Percentiles rank a stretch among this genome's conserved stretches.
Evolutionary conservation across 2,329 filamentous ascomycete species (phyloP).

Genomic region (Penicillium capsulatum): DNA sequence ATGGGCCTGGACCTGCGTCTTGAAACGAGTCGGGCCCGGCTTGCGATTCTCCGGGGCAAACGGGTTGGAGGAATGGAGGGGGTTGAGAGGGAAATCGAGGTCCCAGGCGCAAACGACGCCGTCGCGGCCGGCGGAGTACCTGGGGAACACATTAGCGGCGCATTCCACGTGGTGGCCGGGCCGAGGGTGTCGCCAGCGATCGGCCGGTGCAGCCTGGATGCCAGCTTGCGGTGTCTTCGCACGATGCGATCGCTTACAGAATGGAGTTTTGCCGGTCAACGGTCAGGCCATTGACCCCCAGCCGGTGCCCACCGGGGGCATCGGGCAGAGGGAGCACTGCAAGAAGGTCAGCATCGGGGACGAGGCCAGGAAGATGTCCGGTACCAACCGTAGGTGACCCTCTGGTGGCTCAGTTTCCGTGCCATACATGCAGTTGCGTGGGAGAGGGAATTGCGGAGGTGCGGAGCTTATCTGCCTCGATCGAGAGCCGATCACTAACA

Average conservation of each 20-base stretch:
- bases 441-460: constrained; percentile 26
- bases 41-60: constrained; percentile 19
- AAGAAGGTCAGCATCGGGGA: constrained; percentile 1
- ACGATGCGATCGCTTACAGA: constrained; percentile 63
- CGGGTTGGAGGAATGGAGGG: constrained; percentile 25
- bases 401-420: constrained; percentile 62
- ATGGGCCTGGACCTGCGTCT: constrained; percentile 70
- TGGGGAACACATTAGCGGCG: constrained; percentile 38
- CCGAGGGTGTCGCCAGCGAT: too few relatives aligned
- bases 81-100: constrained; percentile 46
- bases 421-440: constrained; percentile 50
- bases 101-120: constrained; percentile 97
- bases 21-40: constrained; percentile 49
- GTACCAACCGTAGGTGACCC: constrained; percentile 63
- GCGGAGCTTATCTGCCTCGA: constrained; percentile 29
- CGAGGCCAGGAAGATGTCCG: not conserved
- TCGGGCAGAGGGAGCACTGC: constrained; percentile 68
- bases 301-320: constrained; percentile 76
- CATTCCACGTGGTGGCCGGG: constrained; percentile 10
- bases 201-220: not conserved
- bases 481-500: constrained; percentile 23
- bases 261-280: constrained; percentile 79
- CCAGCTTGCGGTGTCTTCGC: not conserved
- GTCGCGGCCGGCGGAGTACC: constrained; percentile 93
- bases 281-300: constrained; percentile 91